Percentiles rank a stretch among this genome's conserved stretches.
These are phyloP conservation scores for Fusarium euwallaceae DNA, from an alignment of 2,329 filamentous ascomycete genomes.

Conservation along the genomic window DNA sequence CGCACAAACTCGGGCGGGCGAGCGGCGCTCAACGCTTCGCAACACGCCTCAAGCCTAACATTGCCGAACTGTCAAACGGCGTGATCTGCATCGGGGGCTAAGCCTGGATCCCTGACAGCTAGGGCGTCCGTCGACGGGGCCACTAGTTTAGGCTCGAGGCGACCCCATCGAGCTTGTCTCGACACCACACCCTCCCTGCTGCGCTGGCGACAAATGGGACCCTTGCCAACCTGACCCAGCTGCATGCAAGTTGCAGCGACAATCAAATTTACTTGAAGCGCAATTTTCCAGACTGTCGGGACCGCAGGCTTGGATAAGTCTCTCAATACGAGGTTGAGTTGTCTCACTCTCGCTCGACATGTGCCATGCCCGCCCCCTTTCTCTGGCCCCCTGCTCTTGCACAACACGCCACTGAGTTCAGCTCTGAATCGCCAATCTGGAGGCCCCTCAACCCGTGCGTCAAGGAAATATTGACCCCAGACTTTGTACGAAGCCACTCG, in stretches of 20 bases:
- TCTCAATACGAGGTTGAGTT: conserved; percentile 42
- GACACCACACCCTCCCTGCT: conserved; percentile 34
- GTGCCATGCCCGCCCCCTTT: conserved; percentile 30
- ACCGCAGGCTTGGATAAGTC: conserved; percentile 44
- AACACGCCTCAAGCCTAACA: conserved; percentile 29
- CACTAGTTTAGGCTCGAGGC: conserved; percentile 43
- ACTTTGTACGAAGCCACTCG: conserved; percentile 31
- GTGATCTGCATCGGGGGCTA: conserved; percentile 49
- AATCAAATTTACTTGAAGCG: conserved; percentile 49
- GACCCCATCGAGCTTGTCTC: conserved; percentile 43
- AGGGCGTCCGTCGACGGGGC: conserved; percentile 39
- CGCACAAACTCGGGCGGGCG: conserved; percentile 22
- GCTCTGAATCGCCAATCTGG: conserved; percentile 41
- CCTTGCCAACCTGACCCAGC: conserved; percentile 36
- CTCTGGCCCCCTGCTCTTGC: conserved; percentile 22
- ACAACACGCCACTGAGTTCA: conserved; percentile 31
- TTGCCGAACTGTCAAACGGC: conserved; percentile 48
- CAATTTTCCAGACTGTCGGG: conserved; percentile 55
- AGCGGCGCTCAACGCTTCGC: conserved; percentile 24
- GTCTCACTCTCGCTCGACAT: conserved; percentile 32
- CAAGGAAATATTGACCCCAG: conserved; percentile 27
- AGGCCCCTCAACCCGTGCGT: conserved; percentile 40
- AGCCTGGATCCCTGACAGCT: conserved; percentile 45
- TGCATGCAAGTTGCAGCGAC: conserved; percentile 43
- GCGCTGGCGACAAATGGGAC: conserved; percentile 23